phyloP scores from a whole-genome alignment of 805 yeast genomes.

The Zygoascus flipseniorum region DNA sequence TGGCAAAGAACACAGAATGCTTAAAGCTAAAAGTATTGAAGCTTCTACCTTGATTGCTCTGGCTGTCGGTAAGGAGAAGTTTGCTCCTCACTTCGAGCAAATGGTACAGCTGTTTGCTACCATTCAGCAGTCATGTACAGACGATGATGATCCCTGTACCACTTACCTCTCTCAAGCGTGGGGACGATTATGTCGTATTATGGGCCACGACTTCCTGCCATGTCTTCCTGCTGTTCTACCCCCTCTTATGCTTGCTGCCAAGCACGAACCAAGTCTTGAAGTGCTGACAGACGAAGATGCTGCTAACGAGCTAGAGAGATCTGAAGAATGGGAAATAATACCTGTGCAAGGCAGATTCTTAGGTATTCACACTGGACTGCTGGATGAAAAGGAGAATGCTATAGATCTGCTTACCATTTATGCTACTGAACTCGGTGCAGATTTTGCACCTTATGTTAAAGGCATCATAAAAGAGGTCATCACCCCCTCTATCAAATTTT shows the following conservation, averaged over 20 bases:
- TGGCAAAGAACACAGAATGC: constrained; percentile 66
- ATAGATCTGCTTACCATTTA: constrained; percentile 80
- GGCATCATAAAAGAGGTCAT: constrained; percentile 73
- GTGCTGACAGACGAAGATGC: constrained; percentile 84
- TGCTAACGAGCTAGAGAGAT: constrained; percentile 65
- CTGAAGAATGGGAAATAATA: constrained; percentile 93
- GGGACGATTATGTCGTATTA: constrained; percentile 83
- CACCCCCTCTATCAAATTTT: constrained; percentile 82
- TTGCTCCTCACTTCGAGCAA: constrained; percentile 64
- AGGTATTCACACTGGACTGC: constrained; percentile 88
- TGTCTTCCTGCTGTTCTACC: constrained; percentile 80
- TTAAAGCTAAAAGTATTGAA: constrained; percentile 91
- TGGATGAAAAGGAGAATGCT: constrained; percentile 90
- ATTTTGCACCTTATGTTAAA: constrained; percentile 73
- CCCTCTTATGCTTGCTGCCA: constrained; percentile 78
- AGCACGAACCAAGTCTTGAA: constrained; percentile 81
- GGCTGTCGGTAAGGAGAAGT: constrained; percentile 91
- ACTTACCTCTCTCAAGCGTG: constrained; percentile 89
- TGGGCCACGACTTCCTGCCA: constrained; percentile 81
- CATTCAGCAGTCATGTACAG: constrained; percentile 46
- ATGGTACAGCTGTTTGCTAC: constrained; percentile 61
- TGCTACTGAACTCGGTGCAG: constrained; percentile 74
- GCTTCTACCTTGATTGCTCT: constrained; percentile 89
- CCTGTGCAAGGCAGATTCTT: constrained; percentile 85
- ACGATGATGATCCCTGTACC: constrained; percentile 79